Conservation (phyloP, 495 filamentous ascomycete genomes). For the Beverwykella pulmonaria region DNA sequence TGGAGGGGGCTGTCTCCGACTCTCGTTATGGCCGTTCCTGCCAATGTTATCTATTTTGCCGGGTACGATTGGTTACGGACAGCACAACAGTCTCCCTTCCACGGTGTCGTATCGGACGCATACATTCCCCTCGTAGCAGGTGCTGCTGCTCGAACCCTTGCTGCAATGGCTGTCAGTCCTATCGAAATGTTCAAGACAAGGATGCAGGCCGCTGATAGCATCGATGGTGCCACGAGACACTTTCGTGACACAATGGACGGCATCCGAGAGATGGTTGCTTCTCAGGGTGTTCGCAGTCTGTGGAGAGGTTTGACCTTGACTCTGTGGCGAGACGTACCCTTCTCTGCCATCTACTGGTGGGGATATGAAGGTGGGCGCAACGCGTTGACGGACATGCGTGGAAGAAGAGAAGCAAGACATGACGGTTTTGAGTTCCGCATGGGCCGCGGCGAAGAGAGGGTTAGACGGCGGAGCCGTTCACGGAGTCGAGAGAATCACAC, state of each 20-base stretch:
- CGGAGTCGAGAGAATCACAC: conserved; percentile 62
- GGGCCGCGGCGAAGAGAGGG: conserved; percentile 24
- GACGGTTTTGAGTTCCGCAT: conserved; percentile 33
- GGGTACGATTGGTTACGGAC: conserved; percentile 94
- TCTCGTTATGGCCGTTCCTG: conserved; percentile 88
- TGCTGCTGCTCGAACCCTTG: conserved; percentile 71
- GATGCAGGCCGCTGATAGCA: conserved; percentile 74
- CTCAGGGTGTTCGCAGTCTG: conserved; percentile 74
- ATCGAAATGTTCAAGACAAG: conserved; percentile 95
- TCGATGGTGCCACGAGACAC: conserved; percentile 56
- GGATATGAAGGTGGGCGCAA: conserved; percentile 85
- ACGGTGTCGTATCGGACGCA: conserved; percentile 53
- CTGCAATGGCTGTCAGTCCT: conserved; percentile 81
- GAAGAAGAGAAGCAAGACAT: conserved; percentile 44
- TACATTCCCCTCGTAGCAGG: conserved; percentile 84
- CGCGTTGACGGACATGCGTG: conserved; percentile 63
- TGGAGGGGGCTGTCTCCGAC: conserved; percentile 95
- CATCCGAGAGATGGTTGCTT: conserved; percentile 74
- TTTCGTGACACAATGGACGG: conserved; percentile 76
- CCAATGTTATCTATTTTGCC: conserved; percentile 97
- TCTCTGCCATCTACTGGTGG: conserved; percentile 97
- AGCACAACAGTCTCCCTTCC: conserved; percentile 63
- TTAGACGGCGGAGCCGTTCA: conserved; percentile 50
- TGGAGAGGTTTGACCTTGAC: conserved; percentile 94
- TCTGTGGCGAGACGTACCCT: conserved; percentile 95